A percentile compares a stretch with the other conserved stretches of the same genome.
phyloP scores from a whole-genome alignment of 78 protist genomes.

The Blattamonas nauphoetae region DNA sequence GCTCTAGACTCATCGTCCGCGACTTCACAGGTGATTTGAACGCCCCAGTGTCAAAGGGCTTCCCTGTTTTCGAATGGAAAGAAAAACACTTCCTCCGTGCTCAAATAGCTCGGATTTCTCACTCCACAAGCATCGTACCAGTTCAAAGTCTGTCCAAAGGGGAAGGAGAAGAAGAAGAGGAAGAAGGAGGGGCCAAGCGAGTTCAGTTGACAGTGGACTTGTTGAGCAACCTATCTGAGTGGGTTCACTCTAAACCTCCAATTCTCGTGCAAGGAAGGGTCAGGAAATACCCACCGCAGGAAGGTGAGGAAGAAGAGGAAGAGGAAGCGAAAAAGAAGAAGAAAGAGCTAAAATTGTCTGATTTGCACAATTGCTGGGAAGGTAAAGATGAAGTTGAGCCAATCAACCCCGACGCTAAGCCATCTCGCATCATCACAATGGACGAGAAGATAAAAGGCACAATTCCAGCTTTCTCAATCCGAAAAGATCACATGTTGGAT shows the following conservation, averaged over 20 bases:
- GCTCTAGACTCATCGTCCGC: background rate
- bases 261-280: background rate
- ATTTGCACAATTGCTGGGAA: background rate
- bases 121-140: background rate
- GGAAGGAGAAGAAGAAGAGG: background rate
- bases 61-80: background rate
- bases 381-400: too few species aligned
- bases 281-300: background rate
- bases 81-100: background rate
- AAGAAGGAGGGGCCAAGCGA: background rate
- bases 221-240: background rate
- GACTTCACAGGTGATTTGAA: background rate
- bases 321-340: background rate
- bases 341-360: background rate
- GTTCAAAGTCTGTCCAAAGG: background rate
- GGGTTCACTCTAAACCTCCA: background rate
- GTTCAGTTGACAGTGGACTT: background rate
- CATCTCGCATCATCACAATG: too few species aligned
- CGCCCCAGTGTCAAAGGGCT: background rate
- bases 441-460: background rate
- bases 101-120: background rate
- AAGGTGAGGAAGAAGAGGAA: background rate
- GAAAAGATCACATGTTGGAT: background rate
- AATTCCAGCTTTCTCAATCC: background rate
- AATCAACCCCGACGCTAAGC: background rate